Base-by-base conservation (phyloP, 2,329 filamentous ascomycete species). In the Ambrosiella cleistominuta region DNA sequence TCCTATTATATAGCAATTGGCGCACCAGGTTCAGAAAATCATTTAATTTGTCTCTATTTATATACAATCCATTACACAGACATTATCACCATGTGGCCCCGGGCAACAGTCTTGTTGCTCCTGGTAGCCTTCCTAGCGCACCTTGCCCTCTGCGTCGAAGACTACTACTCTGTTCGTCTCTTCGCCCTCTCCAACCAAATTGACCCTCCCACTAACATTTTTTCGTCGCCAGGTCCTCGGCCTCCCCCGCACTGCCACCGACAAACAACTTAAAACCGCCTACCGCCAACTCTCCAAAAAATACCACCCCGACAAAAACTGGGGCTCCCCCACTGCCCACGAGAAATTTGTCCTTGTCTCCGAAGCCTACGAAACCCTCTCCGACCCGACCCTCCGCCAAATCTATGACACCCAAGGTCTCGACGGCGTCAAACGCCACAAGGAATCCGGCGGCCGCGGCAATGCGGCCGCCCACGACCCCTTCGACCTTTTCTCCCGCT, bases 271-370 rank as follows among this genome's bases (percentile, higher is more conserved):
- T 68, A 98, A 98, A 71, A 86, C 86, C 51, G 90, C 93, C 19
- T 98, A 98, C 71, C 82, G 90, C 61, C 83, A 82, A 61, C 76
- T 98, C 9, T 94, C 87, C 74, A 97, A 97, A 71, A 95, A 94
- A 69, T 96, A 80, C 70, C 93, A 98, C 68, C 93, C 93, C 2
- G 93, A 98, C 71, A 98, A 98, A 79, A 97, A 97, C 66, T 93
- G 88, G 59, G 84, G 83, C 63, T 84, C 96, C 68, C 75, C 86
- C 13, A 75, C 80, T 3, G 91, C 90, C 40, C 82, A 91, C 64
- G 79, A 90, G 68, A 95, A 91, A 69, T 98, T 98, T 68, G 88
- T 96, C 69, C 81, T 89, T 67, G 83, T 98, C 53, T 87, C 90
- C 52, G 90, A 96, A 73, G 93, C 93, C 60, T 98, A 98, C 77